Percentiles rank a stretch among this genome's conserved stretches.
These are phyloP conservation scores for Entamoeba dispar DNA, from an alignment of 208 protist species.

Conservation along the genomic window DNA sequence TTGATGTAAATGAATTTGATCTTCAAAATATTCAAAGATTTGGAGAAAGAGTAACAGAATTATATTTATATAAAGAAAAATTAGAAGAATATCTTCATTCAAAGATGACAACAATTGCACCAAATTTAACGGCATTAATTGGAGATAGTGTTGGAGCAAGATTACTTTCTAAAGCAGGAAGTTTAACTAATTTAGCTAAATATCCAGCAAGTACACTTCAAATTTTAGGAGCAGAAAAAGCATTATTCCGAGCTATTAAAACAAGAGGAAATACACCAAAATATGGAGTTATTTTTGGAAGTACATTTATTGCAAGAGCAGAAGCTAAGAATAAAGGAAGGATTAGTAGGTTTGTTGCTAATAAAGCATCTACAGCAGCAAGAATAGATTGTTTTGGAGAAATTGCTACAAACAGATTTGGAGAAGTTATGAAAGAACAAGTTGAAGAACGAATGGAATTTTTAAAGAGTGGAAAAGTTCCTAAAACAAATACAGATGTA, in stretches of 20 bases:
- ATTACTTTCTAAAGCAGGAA: conserved; percentile 90
- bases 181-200: conserved; percentile 84
- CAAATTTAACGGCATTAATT: conserved; percentile 86
- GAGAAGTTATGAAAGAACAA: neutral
- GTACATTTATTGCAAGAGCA: neutral
- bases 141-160: conserved; percentile 83
- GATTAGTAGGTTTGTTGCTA: conserved; percentile 10
- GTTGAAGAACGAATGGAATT: conserved; percentile 3
- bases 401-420: neutral
- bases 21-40: conserved; percentile 29
- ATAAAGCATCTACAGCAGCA: conserved; percentile 2
- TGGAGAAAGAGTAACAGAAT: conserved; percentile 31
- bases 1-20: conserved; percentile 49
- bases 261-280: conserved; percentile 48
- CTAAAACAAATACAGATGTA: neutral
- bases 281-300: conserved; percentile 21
- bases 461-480: neutral
- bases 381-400: conserved; percentile 12
- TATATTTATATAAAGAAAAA: conserved; percentile 43
- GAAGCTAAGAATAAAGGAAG: conserved; percentile 7
- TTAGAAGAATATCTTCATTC: conserved; percentile 75
- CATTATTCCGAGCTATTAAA: conserved; percentile 80
- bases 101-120: conserved; percentile 77
- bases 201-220: conserved; percentile 90
- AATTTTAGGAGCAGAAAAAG: conserved; percentile 94